phyloP scores from a whole-genome alignment of 2,329 filamentous ascomycete genomes.

The Lecanoromycetidae sp. region DNA sequence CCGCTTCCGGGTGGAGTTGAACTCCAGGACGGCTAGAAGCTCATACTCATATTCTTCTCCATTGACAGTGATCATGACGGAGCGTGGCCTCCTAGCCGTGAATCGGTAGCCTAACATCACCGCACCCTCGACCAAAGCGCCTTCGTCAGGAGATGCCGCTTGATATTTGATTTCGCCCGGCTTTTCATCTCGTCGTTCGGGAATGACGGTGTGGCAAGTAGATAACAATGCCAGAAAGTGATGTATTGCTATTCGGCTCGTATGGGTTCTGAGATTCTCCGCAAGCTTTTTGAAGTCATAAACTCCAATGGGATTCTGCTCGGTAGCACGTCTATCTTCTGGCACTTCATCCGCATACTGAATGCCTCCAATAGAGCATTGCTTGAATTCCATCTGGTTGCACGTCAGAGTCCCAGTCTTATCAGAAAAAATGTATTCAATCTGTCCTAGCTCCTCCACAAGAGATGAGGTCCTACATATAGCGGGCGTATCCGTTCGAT shows the following conservation, averaged over 20 bases:
- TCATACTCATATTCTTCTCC: conserved; percentile 72
- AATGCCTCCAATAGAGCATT: conserved; percentile 83
- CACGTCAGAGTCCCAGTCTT: conserved; percentile 97
- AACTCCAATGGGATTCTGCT: conserved; percentile 70
- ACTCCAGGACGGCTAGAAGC: conserved; percentile 91
- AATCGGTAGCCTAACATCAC: conserved; percentile 79
- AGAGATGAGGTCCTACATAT: conserved; percentile 92
- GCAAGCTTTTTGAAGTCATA: conserved; percentile 70
- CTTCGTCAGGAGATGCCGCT: conserved; percentile 92
- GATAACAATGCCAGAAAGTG: conserved; percentile 80
- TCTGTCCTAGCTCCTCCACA: conserved; percentile 94
- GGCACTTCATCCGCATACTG: conserved; percentile 89
- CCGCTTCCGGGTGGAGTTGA: conserved; percentile 92
- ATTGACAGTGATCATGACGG: conserved; percentile 69
- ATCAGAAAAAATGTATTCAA: conserved; percentile 97
- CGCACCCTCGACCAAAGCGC: conserved; percentile 88
- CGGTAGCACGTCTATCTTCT: conserved; percentile 71
- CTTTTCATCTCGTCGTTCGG: conserved; percentile 69
- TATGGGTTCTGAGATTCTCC: conserved; percentile 55
- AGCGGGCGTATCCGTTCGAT: conserved; percentile 86
- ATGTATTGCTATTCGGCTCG: conserved; percentile 50
- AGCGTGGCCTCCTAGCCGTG: conserved; percentile 73
- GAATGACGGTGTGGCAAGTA: conserved; percentile 95
- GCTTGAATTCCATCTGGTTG: conserved; percentile 99
- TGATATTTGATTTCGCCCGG: conserved; percentile 86